These are phyloP conservation scores for Zelonia costaricensis DNA, from an alignment of 208 protist species.

Conservation along the genomic window DNA sequence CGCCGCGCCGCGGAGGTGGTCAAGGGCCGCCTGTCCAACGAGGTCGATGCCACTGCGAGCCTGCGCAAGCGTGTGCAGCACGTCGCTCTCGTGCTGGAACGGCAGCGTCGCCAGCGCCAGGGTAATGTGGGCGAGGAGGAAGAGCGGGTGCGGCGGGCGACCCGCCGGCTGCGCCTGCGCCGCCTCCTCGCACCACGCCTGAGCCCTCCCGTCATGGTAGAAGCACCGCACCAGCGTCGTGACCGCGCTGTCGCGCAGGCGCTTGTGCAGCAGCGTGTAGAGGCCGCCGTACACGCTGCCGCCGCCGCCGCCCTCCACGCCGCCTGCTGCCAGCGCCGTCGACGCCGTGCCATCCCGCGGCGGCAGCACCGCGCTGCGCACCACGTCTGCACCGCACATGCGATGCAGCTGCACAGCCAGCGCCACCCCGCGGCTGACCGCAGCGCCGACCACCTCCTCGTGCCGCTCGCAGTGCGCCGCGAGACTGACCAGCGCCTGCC, in stretches of 20 bases:
- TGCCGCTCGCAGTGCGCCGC: conserved; percentile 46
- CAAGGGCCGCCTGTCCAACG: conserved; percentile 39
- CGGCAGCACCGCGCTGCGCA: conserved; percentile 43
- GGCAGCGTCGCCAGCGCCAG: conserved; percentile 52
- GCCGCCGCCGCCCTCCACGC: not conserved
- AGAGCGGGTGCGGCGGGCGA: conserved; percentile 33
- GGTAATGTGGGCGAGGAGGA: conserved; percentile 63
- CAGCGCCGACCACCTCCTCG: conserved; percentile 58
- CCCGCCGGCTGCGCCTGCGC: conserved; percentile 3
- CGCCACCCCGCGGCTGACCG: conserved; percentile 41
- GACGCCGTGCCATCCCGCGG: not conserved
- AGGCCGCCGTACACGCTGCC: conserved; percentile 44
- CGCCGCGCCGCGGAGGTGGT: conserved; percentile 1
- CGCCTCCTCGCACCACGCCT: conserved; percentile 48
- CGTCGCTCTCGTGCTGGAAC: conserved; percentile 58
- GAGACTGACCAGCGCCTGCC: conserved; percentile 46
- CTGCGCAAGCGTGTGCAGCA: conserved; percentile 53
- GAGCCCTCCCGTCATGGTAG: conserved; percentile 58
- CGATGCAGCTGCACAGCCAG: conserved; percentile 58
- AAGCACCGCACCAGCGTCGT: conserved; percentile 63
- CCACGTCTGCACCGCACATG: conserved; percentile 49
- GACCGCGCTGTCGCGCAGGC: conserved; percentile 54
- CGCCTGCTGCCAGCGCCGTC: not conserved
- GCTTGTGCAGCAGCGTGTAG: conserved; percentile 57
- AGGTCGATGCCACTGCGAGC: conserved; percentile 66